A percentile compares a stretch with the other conserved stretches of the same genome.
Evolutionary conservation across 23 red algal genomes (phyloP).

Genomic region (Gracilariopsis chorda): DNA sequence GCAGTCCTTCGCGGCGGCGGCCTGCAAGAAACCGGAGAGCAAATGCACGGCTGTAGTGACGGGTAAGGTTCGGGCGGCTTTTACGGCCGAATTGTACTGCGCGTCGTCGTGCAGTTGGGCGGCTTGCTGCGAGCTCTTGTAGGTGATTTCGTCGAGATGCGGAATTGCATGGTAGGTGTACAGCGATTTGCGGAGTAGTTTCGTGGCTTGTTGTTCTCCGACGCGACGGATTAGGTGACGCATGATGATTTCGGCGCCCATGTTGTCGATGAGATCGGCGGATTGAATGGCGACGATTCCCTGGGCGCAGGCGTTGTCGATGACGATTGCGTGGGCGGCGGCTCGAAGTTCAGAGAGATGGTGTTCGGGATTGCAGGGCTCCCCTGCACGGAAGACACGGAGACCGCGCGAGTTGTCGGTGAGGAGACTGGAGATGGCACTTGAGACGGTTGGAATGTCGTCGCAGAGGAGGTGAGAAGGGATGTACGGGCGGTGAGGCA

Average conservation of each 20-base stretch:
- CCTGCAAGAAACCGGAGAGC: constrained; percentile 46
- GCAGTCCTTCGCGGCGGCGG: constrained; percentile 44
- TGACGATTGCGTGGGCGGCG: constrained; percentile 4
- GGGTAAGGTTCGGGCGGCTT: not conserved
- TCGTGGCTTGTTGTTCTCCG: constrained; percentile 1
- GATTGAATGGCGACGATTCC: constrained; percentile 21
- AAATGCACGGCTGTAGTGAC: not conserved
- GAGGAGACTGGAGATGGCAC: constrained; percentile 9
- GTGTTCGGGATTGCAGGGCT: not conserved
- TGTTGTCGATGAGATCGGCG: constrained; percentile 30
- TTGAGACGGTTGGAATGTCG: not conserved
- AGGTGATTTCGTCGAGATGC: not conserved
- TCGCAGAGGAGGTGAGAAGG: constrained; percentile 17
- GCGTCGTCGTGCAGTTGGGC: not conserved
- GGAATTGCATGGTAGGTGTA: not conserved
- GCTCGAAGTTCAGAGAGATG: not conserved
- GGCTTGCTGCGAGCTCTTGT: constrained; percentile 12
- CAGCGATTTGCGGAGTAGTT: not conserved
- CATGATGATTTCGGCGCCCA: constrained; percentile 43
- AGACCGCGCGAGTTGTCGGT: constrained; percentile 19
- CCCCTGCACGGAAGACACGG: not conserved
- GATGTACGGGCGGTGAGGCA: not conserved
- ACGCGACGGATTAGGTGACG: constrained; percentile 15
- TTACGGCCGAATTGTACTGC: not conserved
- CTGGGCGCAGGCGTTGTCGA: constrained; percentile 5